These are phyloP conservation scores for Adenanthera pavonina DNA, from an alignment of 306 rosid species.

Conservation along the genomic window DNA sequence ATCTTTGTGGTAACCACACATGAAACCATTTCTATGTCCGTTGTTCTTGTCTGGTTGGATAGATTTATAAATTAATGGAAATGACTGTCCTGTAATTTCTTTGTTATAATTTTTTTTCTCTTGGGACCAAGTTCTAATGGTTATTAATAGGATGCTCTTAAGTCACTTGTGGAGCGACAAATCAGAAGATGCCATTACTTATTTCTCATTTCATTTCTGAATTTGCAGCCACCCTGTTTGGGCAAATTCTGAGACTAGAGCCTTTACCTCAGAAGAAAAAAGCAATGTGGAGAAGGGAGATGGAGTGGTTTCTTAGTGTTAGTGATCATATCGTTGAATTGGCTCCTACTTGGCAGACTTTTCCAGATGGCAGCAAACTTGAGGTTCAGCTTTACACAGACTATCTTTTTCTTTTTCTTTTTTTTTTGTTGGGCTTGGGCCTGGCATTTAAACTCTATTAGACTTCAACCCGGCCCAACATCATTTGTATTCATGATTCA, in stretches of 20 bases:
- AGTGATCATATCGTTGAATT: constrained; percentile 88
- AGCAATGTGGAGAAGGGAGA: constrained; percentile 89
- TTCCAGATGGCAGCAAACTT: constrained; percentile 82
- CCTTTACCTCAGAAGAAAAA: constrained; percentile 65
- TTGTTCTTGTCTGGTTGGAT: too few relatives aligned
- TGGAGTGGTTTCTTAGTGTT: constrained; percentile 84
- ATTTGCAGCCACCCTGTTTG: constrained; percentile 76
- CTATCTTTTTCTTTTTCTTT: background rate
- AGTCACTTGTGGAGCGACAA: background rate
- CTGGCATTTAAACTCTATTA: background rate
- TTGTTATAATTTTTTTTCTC: background rate
- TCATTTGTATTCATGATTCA: background rate
- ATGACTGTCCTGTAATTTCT: background rate
- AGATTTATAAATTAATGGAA: too few relatives aligned
- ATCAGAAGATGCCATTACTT: background rate
- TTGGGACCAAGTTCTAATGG: background rate
- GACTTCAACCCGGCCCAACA: background rate
- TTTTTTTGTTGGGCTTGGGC: background rate
- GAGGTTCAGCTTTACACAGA: constrained; percentile 56
- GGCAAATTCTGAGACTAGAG: constrained; percentile 90
- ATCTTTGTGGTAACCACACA: constrained; percentile 70
- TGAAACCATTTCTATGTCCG: too few relatives aligned
- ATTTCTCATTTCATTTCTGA: background rate
- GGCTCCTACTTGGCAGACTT: constrained; percentile 80
- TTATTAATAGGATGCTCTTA: background rate